Base-by-base conservation (phyloP, 306 rosid species). In the Corylus heterophylla region DNA sequence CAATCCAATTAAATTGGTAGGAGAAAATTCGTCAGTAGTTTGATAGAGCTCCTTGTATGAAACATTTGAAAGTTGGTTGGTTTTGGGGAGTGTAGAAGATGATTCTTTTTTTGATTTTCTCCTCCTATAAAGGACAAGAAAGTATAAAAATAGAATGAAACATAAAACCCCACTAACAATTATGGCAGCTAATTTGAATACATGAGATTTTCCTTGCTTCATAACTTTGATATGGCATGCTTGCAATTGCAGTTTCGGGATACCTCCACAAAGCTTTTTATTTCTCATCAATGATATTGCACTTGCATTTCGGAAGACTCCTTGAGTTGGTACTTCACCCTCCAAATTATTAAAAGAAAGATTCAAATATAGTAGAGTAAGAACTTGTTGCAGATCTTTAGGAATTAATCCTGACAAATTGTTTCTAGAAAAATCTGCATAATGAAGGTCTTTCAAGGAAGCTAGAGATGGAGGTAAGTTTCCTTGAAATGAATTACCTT, bases 301-400 rank as follows among this genome's bases (percentile, higher is more conserved):
- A 12, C 78, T 86, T 17, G 69, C 50, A 55, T 88, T 88, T 51
- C 2, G 1, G 16, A 90, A 88, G 4, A 71, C 80, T 16, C 90
- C 90, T 48, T 69, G 8, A 1, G 50, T 80, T 62, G 84, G 86
- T 0, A 89, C 89, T 35, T 78, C 87, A 0, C 93, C 91, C 9
- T 76, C 88, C 20, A 88, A 50, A 39, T 44, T 48, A 44, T 86
- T 90, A 42, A 76, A 87, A 8, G 91, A 88, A 59, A 84, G 45
- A 75, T 86, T 86, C 78, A 90, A 37, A 70, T 79, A 63, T 1
- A 14, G 2, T 6, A 84, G 54, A 10, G 27, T 4, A 4, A 51
- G 12, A 45, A 86, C 17, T 3, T 80, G 67, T 2, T 86, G 72
- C 0, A 88, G 2, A 49, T 2, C 76, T 25, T 54, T 6, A 17